Evolutionary conservation across 1,284 basidiomycete genomes (phyloP), one percentile per base, ranked within the genome.

Genomic region (Boletellus deceptivus): DNA sequence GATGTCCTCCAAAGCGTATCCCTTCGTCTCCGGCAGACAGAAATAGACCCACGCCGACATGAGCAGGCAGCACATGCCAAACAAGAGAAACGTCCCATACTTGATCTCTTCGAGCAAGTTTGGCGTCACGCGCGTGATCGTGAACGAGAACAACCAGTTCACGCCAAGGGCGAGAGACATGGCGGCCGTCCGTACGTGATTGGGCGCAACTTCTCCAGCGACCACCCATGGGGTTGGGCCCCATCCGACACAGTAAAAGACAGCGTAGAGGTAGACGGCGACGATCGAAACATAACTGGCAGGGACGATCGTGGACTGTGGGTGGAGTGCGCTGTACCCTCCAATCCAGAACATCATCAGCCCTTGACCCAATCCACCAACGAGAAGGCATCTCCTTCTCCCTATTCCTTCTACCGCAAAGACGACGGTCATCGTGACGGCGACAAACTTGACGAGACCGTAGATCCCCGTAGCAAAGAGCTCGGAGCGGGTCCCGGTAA

Each of bases 381-480:
- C 60, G 38, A 80, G 68, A 7, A 79, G 65, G 51, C 74, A 77
- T 37, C 61, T 64, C 59, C 77, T 79, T 48, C 75, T 70, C 9
- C 78, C 77, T 42, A 75, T 46, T 20, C 65, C 53, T 54, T 79
- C 77, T 7, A 77, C 71, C 20, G 73, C 76, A 47, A 77, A 70
- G 9, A 67, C 53, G 17, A 79, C 67, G 5, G 72, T 67, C 22
- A 70, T 55, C 11, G 62, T 63, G 33, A 77, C 74, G 14, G 72
- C 55, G 29, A 78, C 53, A 27, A 79, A 75, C 67, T 82, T 83
- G 56, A 83, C 80, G 46, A 82, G 71, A 51, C 81, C 81, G 58
- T 83, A 84, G 43, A 84, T 72, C 47, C 82, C 82, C 0, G 82
- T 83, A 3, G 83, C 80, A 52, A 84, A 76, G 10, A 85, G 70